Percentiles rank a stretch among this genome's conserved stretches.
phyloP scores from a whole-genome alignment of 2,329 filamentous ascomycete genomes.

The Ophioceras dolichostomum region DNA sequence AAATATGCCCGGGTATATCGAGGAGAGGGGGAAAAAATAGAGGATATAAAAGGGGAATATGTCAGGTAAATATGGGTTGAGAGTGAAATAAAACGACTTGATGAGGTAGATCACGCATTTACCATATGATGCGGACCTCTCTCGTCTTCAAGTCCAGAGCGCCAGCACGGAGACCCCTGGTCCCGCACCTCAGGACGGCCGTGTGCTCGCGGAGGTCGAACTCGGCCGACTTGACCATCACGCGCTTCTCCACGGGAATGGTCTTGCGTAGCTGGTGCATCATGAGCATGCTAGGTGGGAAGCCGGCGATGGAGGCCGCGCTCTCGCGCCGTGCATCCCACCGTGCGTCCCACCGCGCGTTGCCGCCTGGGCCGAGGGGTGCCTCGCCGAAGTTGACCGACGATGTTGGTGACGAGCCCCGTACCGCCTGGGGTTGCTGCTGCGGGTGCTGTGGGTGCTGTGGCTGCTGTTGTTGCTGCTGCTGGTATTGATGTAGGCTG shows the following conservation, averaged over 20 bases:
- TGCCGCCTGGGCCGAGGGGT: constrained; percentile 28
- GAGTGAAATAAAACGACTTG: too few species aligned
- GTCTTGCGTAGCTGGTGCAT: constrained; percentile 3
- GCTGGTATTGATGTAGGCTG: too few species aligned
- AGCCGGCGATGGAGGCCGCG: constrained; percentile 1
- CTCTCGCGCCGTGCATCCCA: constrained; percentile 19
- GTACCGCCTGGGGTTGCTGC: too few species aligned
- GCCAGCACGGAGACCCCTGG: constrained; percentile 34
- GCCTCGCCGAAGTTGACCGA: constrained; percentile 21
- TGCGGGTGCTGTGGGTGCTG: too few species aligned
- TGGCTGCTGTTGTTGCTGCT: too few species aligned
- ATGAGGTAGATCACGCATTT: too few species aligned
- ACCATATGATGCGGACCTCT: constrained; percentile 36
- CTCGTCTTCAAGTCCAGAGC: constrained; percentile 32
- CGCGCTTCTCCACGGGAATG: constrained; percentile 39
- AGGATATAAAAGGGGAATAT: too few species aligned
- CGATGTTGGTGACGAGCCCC: too few species aligned
- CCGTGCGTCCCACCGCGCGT: constrained; percentile 32
- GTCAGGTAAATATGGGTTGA: background rate
- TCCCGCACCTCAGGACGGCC: constrained; percentile 40
- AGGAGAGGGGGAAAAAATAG: too few species aligned
- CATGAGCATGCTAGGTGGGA: constrained; percentile 6
- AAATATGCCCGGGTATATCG: too few species aligned
- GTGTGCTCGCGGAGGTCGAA: constrained; percentile 40
- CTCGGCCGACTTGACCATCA: constrained; percentile 43